Conservation (phyloP, 2,329 filamentous ascomycete genomes). For the Alternaria atra region DNA sequence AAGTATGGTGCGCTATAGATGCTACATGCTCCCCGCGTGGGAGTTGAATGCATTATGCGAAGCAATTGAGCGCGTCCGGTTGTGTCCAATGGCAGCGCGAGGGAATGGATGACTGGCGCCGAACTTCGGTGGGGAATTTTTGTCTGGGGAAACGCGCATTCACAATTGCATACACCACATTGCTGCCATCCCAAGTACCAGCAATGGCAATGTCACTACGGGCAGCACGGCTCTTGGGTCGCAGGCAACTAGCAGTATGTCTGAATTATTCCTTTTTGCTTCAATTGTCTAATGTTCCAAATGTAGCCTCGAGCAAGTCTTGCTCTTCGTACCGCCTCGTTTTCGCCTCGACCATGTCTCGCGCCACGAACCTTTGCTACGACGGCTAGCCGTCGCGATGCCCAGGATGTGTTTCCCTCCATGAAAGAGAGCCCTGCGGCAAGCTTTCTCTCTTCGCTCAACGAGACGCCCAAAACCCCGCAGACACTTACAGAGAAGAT, state of each 20-base stretch:
- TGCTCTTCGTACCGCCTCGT: slow-evolving; percentile 37
- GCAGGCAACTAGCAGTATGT: slow-evolving; percentile 44
- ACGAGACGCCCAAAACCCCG: slow-evolving; percentile 57
- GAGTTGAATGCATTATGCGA: slow-evolving; percentile 28
- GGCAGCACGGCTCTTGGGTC: slow-evolving; percentile 44
- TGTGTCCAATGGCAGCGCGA: slow-evolving; percentile 35
- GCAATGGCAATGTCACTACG: slow-evolving; percentile 52
- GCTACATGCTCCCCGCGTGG: slow-evolving; percentile 17
- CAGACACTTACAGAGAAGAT: slow-evolving; percentile 95
- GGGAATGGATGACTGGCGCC: slow-evolving; percentile 2
- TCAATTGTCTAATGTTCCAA: slow-evolving; percentile 21
- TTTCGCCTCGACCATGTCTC: slow-evolving; percentile 32
- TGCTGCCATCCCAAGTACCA: slow-evolving; percentile 18
- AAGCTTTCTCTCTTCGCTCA: slow-evolving; percentile 77
- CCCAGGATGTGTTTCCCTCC: slow-evolving; percentile 64
- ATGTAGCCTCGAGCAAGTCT: slow-evolving; percentile 38
- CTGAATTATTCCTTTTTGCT: background rate
- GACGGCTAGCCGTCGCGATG: slow-evolving; percentile 30
- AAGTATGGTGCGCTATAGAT: slow-evolving; percentile 1
- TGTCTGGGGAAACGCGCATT: slow-evolving; percentile 24
- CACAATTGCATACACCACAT: slow-evolving; percentile 30
- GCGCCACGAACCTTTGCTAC: slow-evolving; percentile 41
- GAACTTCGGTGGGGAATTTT: slow-evolving; percentile 33
- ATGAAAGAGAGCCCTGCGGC: slow-evolving; percentile 68
- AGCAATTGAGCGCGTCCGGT: slow-evolving; percentile 29